Evolutionary conservation across 1,139 yeast species (phyloP), one percentile per base, ranked within the genome.

Genomic region (Scheffersomyces lignicola): DNA sequence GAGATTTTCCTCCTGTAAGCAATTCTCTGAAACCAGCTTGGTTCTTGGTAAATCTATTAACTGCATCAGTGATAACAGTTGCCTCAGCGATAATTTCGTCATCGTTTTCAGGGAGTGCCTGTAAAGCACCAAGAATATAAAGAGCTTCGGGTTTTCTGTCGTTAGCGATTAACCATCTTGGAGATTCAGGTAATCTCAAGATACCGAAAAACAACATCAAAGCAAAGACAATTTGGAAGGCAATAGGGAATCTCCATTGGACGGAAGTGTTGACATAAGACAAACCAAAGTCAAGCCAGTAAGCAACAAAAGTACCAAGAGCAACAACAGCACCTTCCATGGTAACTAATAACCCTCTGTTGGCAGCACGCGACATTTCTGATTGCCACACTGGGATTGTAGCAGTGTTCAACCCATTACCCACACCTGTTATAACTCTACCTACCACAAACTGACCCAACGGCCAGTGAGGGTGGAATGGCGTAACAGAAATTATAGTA

Each of bases 341-440:
- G 50, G 76, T 72, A 34, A 84, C 88, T 51, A 83, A 69, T 44
- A 75, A 65, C 49, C 95, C 95, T 65, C 95, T 78, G 51, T 75
- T 73, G 48, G 78, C 77, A 7, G 90, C 80, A 42, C 73, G 71
- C 11, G 90, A 79, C 72, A 83, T 76, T 60, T 85, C 95, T 0
- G 92, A 78, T 58, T 84, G 88, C 80, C 87, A 83, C 44, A 82
- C 80, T 11, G 95, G 95, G 40, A 84, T 80, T 24, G 90, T 82
- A 20, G 90, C 83, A 15, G 92, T 84, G 52, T 80, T 81, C 56
- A 82, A 56, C 45, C 95, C 95, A 45, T 82, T 81, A 47, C 95
- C 95, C 28, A 81, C 43, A 43, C 95, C 95, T n/a, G 88, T 76
- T 29, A 83, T 62, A 39, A 83, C 78, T 62, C 95, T 74, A 12